Base-by-base conservation (phyloP, 139 green algal species). In the Marvania coccoides region DNA sequence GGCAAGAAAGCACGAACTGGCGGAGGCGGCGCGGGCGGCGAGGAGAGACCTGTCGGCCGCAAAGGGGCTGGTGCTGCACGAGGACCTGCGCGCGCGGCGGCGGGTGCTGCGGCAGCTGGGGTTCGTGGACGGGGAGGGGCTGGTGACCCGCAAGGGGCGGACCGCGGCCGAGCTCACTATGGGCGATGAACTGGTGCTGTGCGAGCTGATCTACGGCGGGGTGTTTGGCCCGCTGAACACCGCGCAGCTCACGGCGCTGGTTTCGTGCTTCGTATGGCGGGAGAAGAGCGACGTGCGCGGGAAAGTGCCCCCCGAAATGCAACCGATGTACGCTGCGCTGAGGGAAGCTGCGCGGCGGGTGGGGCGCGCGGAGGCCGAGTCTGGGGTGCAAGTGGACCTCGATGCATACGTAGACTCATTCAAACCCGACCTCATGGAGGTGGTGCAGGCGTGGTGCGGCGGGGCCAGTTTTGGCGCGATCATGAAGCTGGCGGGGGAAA, bases 171-270 rank as follows among this genome's bases (percentile, higher is more conserved):
- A 83, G 65, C 74, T 89, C 40, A 69, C 73, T 35, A 85, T 69
- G 3, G 82, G 81, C 0, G 85, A 93, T 38, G 85, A 91, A 77
- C 79, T 94, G 46, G 81, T 95, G 55, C 68, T 91, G 48, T 71
- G 66, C 1, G 87, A 95, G 76, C 80, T 95, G 56, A 64, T 94
- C 14, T 89, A 92, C 63, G 75, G 57, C 8, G 86, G 85, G 12
- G 76, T 74, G 33, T 92, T 95, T 61, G 77, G 71, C 39, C 36
- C 47, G 4, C 61, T 95, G 61, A 78, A 28, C 4, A 13, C 57
- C 10, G 70, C 86, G 39, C 72, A 86, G 72, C 56, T 88, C 51
- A 75, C 71, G 29, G 87, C 84, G 0, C 62, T 88, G 4, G 63
- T 81, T 53, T 82, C 76, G 14, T 91, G 85, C 74, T 87, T 91